These are phyloP conservation scores for Salix brachista DNA, from an alignment of 345 rosid species.

Conservation along the genomic window DNA sequence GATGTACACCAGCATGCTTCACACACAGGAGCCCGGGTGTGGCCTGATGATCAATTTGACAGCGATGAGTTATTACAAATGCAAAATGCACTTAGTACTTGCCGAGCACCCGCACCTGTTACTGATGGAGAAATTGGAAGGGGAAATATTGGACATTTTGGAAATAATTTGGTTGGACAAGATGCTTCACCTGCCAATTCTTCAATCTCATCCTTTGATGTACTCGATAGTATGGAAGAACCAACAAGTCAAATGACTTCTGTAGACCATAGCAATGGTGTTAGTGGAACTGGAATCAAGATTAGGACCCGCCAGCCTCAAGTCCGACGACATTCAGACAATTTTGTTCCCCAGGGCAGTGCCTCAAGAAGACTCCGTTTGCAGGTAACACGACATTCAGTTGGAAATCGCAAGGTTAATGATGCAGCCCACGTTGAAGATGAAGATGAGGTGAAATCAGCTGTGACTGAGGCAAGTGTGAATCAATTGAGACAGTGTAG, in stretches of 20 bases:
- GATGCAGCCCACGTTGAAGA: conserved; percentile 20
- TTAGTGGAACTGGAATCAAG: conserved; percentile 45
- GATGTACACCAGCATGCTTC: conserved; percentile 22
- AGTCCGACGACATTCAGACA: conserved; percentile 22
- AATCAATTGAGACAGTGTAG: not conserved
- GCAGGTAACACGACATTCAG: conserved; percentile 18
- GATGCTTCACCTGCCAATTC: conserved; percentile 35
- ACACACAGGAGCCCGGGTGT: conserved; percentile 18
- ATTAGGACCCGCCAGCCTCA: conserved; percentile 44
- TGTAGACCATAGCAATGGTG: conserved; percentile 22
- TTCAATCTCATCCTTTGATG: conserved; percentile 31
- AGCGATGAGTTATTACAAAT: conserved; percentile 32
- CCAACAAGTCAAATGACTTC: conserved; percentile 27
- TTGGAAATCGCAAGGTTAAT: conserved; percentile 7
- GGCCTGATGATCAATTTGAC: conserved; percentile 27
- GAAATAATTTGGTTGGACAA: conserved; percentile 23
- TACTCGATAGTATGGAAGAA: conserved; percentile 29
- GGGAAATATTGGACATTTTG: conserved; percentile 16
- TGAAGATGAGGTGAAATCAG: conserved; percentile 45
- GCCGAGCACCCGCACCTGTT: conserved; percentile 18
- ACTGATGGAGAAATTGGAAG: conserved; percentile 20
- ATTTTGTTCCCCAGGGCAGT: conserved; percentile 43
- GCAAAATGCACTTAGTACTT: conserved; percentile 34
- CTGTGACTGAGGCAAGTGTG: conserved; percentile 40
- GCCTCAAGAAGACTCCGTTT: conserved; percentile 64